Conservation (phyloP, 106 monocot species). For the Dendrobium huoshanense region DNA sequence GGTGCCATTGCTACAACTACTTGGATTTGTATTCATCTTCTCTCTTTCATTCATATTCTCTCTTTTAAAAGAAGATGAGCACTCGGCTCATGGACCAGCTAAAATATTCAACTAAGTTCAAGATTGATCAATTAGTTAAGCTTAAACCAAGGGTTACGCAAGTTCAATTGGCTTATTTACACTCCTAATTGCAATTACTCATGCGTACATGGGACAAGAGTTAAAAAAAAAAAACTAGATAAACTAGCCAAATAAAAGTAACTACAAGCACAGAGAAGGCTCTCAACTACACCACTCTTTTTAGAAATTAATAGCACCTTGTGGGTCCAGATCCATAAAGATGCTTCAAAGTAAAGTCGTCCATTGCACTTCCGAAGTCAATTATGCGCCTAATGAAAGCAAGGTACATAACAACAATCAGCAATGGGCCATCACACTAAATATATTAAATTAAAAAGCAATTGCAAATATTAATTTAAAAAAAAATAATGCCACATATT, state of each 20-base stretch:
- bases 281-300: background rate
- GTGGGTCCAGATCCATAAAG: conserved; percentile 72
- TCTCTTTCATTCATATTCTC: background rate
- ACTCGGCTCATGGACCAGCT: background rate
- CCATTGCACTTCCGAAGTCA: conserved; percentile 92
- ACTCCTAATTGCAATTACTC: background rate
- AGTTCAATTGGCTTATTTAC: background rate
- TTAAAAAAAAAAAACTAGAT: background rate
- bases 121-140: background rate
- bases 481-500: background rate
- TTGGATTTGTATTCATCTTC: background rate
- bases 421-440: background rate
- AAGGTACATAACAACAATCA: background rate
- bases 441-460: background rate
- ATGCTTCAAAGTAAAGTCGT: conserved; percentile 72
- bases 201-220: background rate
- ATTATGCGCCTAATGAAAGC: conserved; percentile 56
- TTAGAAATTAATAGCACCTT: conserved; percentile 31
- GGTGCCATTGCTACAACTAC: background rate
- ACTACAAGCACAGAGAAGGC: background rate
- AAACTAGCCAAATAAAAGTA: background rate
- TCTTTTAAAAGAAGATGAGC: background rate
- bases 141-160: background rate
- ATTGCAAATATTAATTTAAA: background rate
- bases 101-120: background rate